Percentiles rank a stretch among this genome's conserved stretches.
Evolutionary conservation across 2,329 filamentous ascomycete species (phyloP).

Genomic region (Laburnicola sp.): DNA sequence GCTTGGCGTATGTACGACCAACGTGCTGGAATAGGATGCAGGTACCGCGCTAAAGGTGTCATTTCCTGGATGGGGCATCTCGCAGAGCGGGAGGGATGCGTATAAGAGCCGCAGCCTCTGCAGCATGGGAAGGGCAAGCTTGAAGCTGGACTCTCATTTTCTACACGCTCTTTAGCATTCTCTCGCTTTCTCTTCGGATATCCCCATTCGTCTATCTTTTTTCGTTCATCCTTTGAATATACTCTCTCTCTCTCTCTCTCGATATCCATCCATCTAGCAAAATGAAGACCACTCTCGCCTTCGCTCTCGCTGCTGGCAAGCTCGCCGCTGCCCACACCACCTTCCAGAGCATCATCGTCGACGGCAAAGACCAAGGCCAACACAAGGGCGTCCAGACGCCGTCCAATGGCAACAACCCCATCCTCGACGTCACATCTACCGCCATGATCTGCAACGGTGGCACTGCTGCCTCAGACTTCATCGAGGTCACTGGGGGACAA

Average conservation of each 20-base stretch:
- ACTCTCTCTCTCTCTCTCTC: constrained; percentile 18
- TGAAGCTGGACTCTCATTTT: constrained; percentile 12
- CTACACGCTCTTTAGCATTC: constrained; percentile 12
- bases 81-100: neutral
- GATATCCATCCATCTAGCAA: constrained; percentile 27
- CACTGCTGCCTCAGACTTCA: constrained; percentile 41
- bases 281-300: constrained; percentile 39
- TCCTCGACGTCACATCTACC: constrained; percentile 41
- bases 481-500: constrained; percentile 54
- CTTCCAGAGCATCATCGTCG: constrained; percentile 50
- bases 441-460: constrained; percentile 45
- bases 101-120: constrained; percentile 9
- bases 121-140: constrained; percentile 4
- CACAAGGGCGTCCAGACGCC: constrained; percentile 52
- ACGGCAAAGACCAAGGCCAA: constrained; percentile 34
- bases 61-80: constrained; percentile 3
- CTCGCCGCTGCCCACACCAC: constrained; percentile 43
- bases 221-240: constrained; percentile 30
- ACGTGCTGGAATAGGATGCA: neutral
- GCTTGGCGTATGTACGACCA: constrained; percentile 1
- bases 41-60: constrained; percentile 6
- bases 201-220: constrained; percentile 13
- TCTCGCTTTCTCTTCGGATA: constrained; percentile 20
- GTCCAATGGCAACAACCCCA: constrained; percentile 44
- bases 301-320: constrained; percentile 39